These are phyloP conservation scores for Naegleria fowleri DNA, from an alignment of 208 protist species.

Conservation along the genomic window DNA sequence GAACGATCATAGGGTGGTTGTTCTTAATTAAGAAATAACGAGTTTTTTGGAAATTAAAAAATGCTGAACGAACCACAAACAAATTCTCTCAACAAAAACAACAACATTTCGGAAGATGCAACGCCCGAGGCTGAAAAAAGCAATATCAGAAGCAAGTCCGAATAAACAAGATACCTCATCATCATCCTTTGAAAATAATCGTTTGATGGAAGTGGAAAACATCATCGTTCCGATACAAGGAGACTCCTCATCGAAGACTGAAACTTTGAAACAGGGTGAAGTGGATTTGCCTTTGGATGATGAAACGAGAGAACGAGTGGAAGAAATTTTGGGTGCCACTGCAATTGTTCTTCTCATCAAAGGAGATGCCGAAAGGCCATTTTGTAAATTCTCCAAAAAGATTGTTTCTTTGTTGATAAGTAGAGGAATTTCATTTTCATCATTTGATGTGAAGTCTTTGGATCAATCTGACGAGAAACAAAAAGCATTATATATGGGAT, in stretches of 20 bases:
- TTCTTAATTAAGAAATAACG: no score
- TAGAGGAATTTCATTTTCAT: neutral
- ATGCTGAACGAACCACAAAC: no score
- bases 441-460: slow-evolving; percentile 7
- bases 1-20: no score
- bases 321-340: neutral
- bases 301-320: neutral
- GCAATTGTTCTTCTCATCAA: neutral
- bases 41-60: no score
- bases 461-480: neutral
- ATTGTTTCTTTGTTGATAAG: neutral
- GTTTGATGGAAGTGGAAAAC: no score
- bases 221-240: no score
- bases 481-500: neutral
- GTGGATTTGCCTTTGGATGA: neutral
- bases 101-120: no score
- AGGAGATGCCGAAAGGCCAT: neutral
- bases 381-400: neutral
- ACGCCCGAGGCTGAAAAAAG: no score
- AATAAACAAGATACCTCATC: no score
- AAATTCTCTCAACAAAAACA: no score
- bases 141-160: no score
- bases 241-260: neutral
- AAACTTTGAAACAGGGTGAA: neutral
- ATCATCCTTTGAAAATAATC: no score